Evolutionary conservation across 2,329 filamentous ascomycete species (phyloP), one percentile per base, ranked within the genome.

Genomic region (Mollisia scopiformis): DNA sequence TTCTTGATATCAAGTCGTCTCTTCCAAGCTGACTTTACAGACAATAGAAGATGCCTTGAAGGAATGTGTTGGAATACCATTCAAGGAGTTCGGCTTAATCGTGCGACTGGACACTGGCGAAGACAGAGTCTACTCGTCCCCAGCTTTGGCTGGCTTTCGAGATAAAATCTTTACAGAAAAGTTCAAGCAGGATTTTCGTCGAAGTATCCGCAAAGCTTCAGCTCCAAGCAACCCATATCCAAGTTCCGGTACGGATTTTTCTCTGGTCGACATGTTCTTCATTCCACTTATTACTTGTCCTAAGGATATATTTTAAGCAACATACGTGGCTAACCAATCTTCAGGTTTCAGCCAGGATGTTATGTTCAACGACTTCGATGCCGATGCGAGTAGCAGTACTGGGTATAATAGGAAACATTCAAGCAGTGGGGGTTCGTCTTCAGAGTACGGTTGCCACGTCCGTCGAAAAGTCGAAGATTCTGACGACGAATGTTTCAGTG

Each of bases 31-130:
- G 47, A 68, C 52, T 50, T 33, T 21, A 14, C 27, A 72, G 70
- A 61, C 58, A 10, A 63, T 73, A 10, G 67, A 69, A 16, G 49
- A 54, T 43, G 66, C 66, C 13, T 55, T 73, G 52, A 69, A 57
- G 53, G 62, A 70, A 8, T 68, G 66, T 61, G 65, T 61, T 37
- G 35, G 64, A 1, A 59, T 72, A 27, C 55, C 63, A 0, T 64
- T 68, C 4, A 68, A 64, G 52, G 66, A 69, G 16, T 73, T 69
- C 57, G 68, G 66, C 2, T 58, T 73, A 10, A 59, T 70, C 33
- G 66, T 67, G 8, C 47, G 63, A 6, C 55, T 62, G n/a, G 69
- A 71, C 1, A 61, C 66, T 57, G 68, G 69, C 25, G 60, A 69
- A 41, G 59, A 66, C 41, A 64, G 57, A 2, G 66, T 55, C 2